A percentile compares a stretch with the other conserved stretches of the same genome.
phyloP scores from a whole-genome alignment of 306 rosid species.

The Prunus persica region Prunus_persica_NCBIv2 NC_034011.1:26795001-26795500 shows the following conservation, averaged over 20 bases:
- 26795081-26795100: too few relatives aligned
- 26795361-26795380: background rate
- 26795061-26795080: background rate
- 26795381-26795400: conserved; percentile 5
- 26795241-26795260: conserved; percentile 54
- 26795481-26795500: conserved; percentile 43
- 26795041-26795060: conserved; percentile 70
- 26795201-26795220: conserved; percentile 41
- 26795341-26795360: background rate
- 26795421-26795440: conserved; percentile 47
- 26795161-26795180: conserved; percentile 59
- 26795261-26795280: conserved; percentile 52
- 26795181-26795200: conserved; percentile 34
- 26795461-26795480: conserved; percentile 38
- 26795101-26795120: background rate
- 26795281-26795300: conserved; percentile 63
- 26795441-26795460: conserved; percentile 42
- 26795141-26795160: conserved; percentile 37
- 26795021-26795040: conserved; percentile 44
- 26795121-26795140: background rate
- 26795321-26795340: background rate
- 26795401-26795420: conserved; percentile 38
- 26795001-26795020: conserved; percentile 43
- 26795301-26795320: conserved; percentile 2
- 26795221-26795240: conserved; percentile 53